Conservation (phyloP, 768 basidiomycete species). For the Amanita subjunquillea region DNA sequence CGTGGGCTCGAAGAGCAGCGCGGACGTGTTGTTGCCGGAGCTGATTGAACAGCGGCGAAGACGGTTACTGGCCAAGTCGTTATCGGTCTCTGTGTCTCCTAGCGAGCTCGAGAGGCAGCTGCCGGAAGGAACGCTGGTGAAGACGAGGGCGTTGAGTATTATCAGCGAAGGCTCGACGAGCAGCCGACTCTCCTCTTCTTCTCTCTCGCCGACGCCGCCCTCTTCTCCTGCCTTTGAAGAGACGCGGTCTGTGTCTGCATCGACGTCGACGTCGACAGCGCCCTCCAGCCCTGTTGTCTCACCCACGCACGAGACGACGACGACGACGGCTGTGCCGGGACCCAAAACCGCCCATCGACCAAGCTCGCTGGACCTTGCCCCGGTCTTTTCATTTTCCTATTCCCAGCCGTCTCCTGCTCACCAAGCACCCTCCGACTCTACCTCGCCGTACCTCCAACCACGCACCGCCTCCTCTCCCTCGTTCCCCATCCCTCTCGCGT, state of each 20-base stretch:
- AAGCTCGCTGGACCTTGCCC: neutral
- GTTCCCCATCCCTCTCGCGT: constrained; percentile 14
- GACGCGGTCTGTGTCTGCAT: neutral
- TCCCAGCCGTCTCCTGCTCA: neutral
- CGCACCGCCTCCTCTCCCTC: constrained; percentile 20
- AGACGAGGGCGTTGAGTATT: constrained; percentile 18
- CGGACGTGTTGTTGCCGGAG: constrained; percentile 27
- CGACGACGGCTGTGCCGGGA: neutral
- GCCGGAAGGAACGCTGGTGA: constrained; percentile 18
- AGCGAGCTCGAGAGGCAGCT: constrained; percentile 31
- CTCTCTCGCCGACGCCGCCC: neutral
- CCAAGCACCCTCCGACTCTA: neutral
- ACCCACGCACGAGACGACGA: neutral
- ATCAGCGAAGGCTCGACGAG: neutral
- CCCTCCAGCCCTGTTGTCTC: neutral
- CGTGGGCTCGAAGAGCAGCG: constrained; percentile 9
- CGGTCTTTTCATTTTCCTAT: neutral
- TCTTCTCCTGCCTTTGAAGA: neutral
- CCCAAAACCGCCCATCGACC: neutral
- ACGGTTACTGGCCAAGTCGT: constrained; percentile 45
- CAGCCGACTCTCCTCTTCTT: no score
- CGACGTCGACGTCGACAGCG: neutral
- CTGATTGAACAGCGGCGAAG: constrained; percentile 46
- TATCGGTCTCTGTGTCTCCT: constrained; percentile 54
- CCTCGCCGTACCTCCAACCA: constrained; percentile 17